These are phyloP conservation scores for Mortierella hygrophila DNA, from an alignment of 192 early-diverging fungal genomes.

Conservation along the genomic window DNA sequence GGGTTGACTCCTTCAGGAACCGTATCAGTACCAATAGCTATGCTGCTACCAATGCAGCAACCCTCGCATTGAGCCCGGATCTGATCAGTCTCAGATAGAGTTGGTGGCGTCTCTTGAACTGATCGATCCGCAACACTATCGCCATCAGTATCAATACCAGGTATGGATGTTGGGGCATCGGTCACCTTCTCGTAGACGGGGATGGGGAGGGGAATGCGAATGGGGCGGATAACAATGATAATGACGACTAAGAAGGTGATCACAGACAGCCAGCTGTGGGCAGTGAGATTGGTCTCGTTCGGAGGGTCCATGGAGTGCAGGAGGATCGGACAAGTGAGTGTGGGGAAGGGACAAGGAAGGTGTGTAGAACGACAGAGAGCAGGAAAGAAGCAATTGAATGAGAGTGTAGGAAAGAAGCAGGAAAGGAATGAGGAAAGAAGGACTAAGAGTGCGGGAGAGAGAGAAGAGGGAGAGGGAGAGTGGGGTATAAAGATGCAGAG, in stretches of 20 bases:
- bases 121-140: not conserved
- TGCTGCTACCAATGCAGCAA: not conserved
- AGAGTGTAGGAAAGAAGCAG: not conserved
- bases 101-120: not conserved
- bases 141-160: not conserved
- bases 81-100: not conserved
- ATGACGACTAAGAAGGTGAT: conserved; percentile 69
- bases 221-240: conserved; percentile 70
- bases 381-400: not conserved
- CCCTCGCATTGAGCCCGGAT: not conserved
- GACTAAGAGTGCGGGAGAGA: too few relatives aligned
- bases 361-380: not conserved
- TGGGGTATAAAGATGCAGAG: not conserved
- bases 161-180: too few relatives aligned
- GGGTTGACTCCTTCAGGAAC: not conserved
- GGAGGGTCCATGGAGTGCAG: not conserved
- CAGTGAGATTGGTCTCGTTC: not conserved
- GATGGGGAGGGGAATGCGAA: conserved; percentile 61
- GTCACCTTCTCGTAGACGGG: not conserved
- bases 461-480: not conserved
- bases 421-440: not conserved
- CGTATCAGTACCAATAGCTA: not conserved
- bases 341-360: conserved; percentile 2
- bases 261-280: conserved; percentile 69
- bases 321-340: not conserved